Base-by-base conservation (phyloP, 2,329 filamentous ascomycete genomes). In the Curvularia eragrostidis region DNA sequence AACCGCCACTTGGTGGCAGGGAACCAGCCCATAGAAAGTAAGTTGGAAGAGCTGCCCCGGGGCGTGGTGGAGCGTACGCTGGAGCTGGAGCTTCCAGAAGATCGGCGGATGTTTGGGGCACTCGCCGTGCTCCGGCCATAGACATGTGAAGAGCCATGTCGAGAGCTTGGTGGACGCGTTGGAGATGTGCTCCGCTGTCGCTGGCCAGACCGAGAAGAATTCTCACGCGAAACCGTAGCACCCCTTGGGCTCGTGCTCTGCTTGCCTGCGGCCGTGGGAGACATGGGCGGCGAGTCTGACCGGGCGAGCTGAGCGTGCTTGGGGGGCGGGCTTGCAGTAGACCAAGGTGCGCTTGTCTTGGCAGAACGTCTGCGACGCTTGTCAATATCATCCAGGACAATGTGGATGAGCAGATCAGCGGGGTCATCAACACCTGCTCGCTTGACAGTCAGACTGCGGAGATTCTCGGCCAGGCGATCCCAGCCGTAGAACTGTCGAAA, bases 401-500 rank as follows among this genome's bases (percentile, higher is more conserved):
- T 96, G 68, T 96, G 90, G 63, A 95, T 91, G 47, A 98, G 82
- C 38, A 99, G 85, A 73, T 98, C 95, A 18, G 89, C 89, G 3
- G 92, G 92, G 71, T 99, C 93, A 63, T 97, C 93, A 43, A 99
- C 84, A 62, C 89, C 88, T 54, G 91, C 94, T 66, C 93, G 88
- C 79, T 93, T 97, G 64, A 99, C 82, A 2, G 91, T 95, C 63
- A 99, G 82, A 61, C 92, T 96, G 58, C 93, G 89, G 62, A 99
- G 81, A 76, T 97, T 93, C 73, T 99, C 95, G 8, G 95, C 91
- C 54, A 98, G 80, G 57, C 91, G 88, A 75, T 99, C 94, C 95
- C 95, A 99, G 56, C 95, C 95, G 78, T 93, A 97, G 79, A 98
- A 97, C 69, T 97, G 93, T 61, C 95, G 88, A 74, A 97, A 97